A percentile compares a stretch with the other conserved stretches of the same genome.
These are phyloP conservation scores for Eucalyptus pauciflora DNA, from an alignment of 345 rosid genomes.

Conservation along the genomic window DNA sequence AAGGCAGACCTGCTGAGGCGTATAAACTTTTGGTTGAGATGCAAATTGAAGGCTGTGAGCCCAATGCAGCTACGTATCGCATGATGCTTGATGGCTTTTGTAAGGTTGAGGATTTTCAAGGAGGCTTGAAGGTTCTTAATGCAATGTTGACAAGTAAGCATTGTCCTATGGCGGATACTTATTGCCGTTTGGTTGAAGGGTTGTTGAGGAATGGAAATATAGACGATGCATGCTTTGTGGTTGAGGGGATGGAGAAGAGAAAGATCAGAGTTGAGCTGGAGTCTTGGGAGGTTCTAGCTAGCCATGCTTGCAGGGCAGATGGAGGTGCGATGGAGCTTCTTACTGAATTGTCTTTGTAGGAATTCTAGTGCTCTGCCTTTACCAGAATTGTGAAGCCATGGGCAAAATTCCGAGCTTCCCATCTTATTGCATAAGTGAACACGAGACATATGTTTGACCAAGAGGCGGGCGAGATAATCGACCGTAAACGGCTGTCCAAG, in stretches of 20 bases:
- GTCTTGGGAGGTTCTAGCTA: slow-evolving; percentile 45
- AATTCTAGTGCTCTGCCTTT: neutral
- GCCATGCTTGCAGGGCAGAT: slow-evolving; percentile 19
- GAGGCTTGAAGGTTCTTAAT: slow-evolving; percentile 58
- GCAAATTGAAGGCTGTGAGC: slow-evolving; percentile 68
- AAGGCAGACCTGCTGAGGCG: slow-evolving; percentile 45
- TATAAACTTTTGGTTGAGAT: slow-evolving; percentile 52
- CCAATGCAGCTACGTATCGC: slow-evolving; percentile 84
- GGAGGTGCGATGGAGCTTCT: slow-evolving; percentile 20
- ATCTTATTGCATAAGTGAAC: neutral
- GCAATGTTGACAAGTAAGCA: slow-evolving; percentile 62
- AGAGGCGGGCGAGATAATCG: neutral
- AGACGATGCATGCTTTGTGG: slow-evolving; percentile 52
- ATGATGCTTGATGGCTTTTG: slow-evolving; percentile 83
- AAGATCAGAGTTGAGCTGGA: slow-evolving; percentile 29
- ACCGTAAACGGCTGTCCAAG: neutral
- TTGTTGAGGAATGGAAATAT: slow-evolving; percentile 37
- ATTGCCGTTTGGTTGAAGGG: slow-evolving; percentile 38
- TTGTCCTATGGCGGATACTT: slow-evolving; percentile 48
- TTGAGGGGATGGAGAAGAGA: slow-evolving; percentile 74
- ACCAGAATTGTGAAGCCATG: neutral
- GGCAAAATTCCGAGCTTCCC: neutral
- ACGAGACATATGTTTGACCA: neutral
- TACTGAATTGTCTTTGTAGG: slow-evolving; percentile 6
- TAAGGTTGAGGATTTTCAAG: slow-evolving; percentile 45